Percentiles rank a stretch among this genome's conserved stretches.
Conservation (phyloP, 805 yeast species). For the Starmerella sirachaensis region DNA sequence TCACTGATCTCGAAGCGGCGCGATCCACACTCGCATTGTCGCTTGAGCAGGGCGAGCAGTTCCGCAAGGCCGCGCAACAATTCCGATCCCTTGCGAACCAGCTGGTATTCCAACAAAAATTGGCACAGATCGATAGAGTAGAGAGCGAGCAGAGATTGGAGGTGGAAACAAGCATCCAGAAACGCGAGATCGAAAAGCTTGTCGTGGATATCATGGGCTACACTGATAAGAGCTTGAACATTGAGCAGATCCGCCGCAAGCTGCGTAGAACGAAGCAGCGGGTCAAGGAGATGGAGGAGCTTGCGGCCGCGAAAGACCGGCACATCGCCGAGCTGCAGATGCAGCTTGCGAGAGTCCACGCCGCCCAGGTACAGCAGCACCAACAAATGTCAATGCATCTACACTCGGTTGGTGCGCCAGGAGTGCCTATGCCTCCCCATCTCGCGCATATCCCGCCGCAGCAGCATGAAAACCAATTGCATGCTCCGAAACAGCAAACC, state of each 20-base stretch:
- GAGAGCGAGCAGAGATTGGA: conserved; percentile 37
- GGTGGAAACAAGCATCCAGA: conserved; percentile 36
- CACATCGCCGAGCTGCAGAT: conserved; percentile 34
- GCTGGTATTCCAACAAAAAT: conserved; percentile 29
- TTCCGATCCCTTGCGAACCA: conserved; percentile 22
- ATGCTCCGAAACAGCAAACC: background rate
- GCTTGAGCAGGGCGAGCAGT: conserved; percentile 19
- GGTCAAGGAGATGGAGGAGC: conserved; percentile 36
- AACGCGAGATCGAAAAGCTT: conserved; percentile 38
- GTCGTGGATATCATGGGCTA: conserved; percentile 30
- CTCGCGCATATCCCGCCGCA: conserved; percentile 17
- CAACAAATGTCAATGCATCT: too few species aligned
- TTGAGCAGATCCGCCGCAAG: conserved; percentile 29
- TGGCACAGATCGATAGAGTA: conserved; percentile 34
- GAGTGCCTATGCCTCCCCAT: conserved; percentile 3
- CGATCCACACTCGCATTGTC: conserved; percentile 16
- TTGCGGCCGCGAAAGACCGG: conserved; percentile 34
- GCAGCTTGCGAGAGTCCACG: conserved; percentile 5
- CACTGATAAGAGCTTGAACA: conserved; percentile 28
- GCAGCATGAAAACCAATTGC: conserved; percentile 22
- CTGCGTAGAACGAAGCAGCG: conserved; percentile 34
- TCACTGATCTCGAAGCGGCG: conserved; percentile 12
- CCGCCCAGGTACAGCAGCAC: conserved; percentile 6
- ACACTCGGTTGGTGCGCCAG: too few species aligned
- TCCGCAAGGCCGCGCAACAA: conserved; percentile 21